These are phyloP conservation scores for Claviceps sorghi DNA, from an alignment of 2,329 filamentous ascomycete species.

Conservation along the genomic window DNA sequence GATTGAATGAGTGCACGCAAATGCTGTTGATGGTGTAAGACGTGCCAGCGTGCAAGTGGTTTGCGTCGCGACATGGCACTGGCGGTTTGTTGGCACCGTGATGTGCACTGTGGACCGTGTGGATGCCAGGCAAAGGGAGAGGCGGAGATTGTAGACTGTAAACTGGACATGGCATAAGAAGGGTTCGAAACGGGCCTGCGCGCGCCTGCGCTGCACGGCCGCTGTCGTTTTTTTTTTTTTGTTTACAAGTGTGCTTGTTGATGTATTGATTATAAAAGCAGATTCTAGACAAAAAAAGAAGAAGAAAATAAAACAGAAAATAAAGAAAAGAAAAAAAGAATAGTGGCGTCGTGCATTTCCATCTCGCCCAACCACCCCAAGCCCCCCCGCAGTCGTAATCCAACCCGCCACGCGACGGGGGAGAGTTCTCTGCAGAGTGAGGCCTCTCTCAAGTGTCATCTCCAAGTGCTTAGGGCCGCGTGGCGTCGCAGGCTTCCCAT, in stretches of 20 bases:
- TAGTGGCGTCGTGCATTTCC: constrained; percentile 36
- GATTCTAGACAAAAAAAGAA: too few species aligned
- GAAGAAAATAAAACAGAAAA: not conserved
- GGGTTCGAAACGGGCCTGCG: not conserved
- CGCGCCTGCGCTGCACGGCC: not conserved
- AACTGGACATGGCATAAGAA: not conserved
- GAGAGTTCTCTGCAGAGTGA: constrained; percentile 60
- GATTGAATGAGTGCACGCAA: not conserved
- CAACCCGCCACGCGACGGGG: constrained; percentile 57
- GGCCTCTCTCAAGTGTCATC: constrained; percentile 54
- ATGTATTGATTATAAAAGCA: too few species aligned
- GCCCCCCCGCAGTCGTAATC: constrained; percentile 48
- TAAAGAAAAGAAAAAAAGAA: constrained; percentile 17
- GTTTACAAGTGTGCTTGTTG: too few species aligned
- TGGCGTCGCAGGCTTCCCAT: constrained; percentile 51
- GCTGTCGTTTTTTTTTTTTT: too few species aligned
- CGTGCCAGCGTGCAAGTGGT: too few species aligned
- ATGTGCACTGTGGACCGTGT: too few species aligned
- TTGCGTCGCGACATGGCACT: too few species aligned
- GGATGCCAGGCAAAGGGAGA: too few species aligned
- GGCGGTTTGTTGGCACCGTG: too few species aligned
- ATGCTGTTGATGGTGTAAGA: too few species aligned
- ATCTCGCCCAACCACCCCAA: constrained; percentile 42
- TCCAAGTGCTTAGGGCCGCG: constrained; percentile 51
- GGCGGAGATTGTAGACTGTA: too few species aligned